Evolutionary conservation across 257 asterid genomes (phyloP).

Genomic region (Ajuga chamaepitys): DNA sequence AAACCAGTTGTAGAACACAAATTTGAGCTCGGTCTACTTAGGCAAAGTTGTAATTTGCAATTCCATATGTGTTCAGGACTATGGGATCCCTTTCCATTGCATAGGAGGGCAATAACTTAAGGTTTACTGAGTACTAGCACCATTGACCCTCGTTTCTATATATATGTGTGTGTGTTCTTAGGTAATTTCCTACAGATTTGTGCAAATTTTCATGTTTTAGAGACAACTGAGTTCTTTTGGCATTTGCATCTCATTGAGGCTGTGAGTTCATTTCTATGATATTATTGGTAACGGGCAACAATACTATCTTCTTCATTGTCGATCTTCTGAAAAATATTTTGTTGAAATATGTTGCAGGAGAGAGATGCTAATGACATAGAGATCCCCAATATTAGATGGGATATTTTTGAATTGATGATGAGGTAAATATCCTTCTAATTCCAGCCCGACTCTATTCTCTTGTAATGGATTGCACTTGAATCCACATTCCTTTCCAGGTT

Average conservation of each 20-base stretch:
- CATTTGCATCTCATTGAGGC: too few species aligned
- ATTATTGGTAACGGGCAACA: background rate
- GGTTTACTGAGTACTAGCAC: background rate
- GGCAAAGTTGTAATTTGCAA: background rate
- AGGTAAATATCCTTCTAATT: constrained; percentile 37
- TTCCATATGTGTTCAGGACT: background rate
- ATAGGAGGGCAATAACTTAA: background rate
- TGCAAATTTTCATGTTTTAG: too few species aligned
- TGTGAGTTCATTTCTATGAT: background rate
- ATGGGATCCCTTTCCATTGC: background rate
- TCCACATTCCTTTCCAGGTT: background rate
- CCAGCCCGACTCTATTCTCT: background rate
- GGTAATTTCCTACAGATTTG: too few species aligned
- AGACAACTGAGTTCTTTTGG: too few species aligned
- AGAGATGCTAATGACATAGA: constrained; percentile 95
- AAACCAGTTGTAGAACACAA: too few species aligned
- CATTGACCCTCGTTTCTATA: background rate
- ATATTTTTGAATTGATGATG: constrained; percentile 96
- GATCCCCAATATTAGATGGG: constrained; percentile 96
- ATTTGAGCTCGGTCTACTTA: too few species aligned
- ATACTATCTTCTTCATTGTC: background rate
- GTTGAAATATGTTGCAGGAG: constrained; percentile 49
- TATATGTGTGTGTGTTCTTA: background rate
- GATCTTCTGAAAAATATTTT: background rate
- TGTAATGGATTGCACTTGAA: background rate